phyloP scores from a whole-genome alignment of 1,139 yeast genomes.

The Nadsonia commutata region DNA sequence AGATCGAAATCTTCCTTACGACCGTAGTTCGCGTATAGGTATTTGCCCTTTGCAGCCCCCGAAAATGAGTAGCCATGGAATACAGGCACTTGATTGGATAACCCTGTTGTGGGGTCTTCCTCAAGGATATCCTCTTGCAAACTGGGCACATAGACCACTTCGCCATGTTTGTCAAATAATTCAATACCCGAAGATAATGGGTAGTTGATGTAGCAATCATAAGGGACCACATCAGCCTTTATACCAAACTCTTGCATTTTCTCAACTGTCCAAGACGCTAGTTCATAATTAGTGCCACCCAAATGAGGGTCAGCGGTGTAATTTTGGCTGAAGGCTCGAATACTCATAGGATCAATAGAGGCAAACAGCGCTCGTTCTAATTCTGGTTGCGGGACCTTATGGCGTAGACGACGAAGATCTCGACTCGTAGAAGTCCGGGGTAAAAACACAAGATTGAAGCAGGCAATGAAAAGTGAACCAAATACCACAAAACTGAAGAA shows the following conservation, averaged over 20 bases:
- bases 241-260: slow-evolving; percentile 53
- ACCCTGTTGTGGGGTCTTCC: slow-evolving; percentile 54
- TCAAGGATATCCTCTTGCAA: slow-evolving; percentile 55
- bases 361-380: slow-evolving; percentile 19
- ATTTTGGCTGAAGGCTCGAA: slow-evolving; percentile 19
- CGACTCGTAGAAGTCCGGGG: slow-evolving; percentile 79
- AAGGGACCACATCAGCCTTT: slow-evolving; percentile 36
- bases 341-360: slow-evolving; percentile 14
- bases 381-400: slow-evolving; percentile 17
- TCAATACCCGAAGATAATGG: slow-evolving; percentile 42
- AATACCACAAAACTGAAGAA: slow-evolving; percentile 40
- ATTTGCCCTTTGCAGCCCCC: slow-evolving; percentile 48
- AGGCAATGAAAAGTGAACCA: slow-evolving; percentile 38
- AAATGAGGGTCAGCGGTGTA: slow-evolving; percentile 53
- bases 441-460: slow-evolving; percentile 56
- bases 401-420: slow-evolving; percentile 64
- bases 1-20: slow-evolving; percentile 37
- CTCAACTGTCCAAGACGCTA: slow-evolving; percentile 51
- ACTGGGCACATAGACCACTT: slow-evolving; percentile 42
- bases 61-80: slow-evolving; percentile 58
- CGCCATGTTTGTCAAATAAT: slow-evolving; percentile 24
- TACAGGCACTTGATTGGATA: slow-evolving; percentile 39
- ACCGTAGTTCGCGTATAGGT: slow-evolving; percentile 50
- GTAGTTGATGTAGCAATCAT: slow-evolving; percentile 45
- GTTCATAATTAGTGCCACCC: slow-evolving; percentile 51